Percentiles rank a stretch among this genome's conserved stretches.
These are phyloP conservation scores for Trametes punicea DNA, from an alignment of 768 basidiomycete species.

Conservation along the genomic window DNA sequence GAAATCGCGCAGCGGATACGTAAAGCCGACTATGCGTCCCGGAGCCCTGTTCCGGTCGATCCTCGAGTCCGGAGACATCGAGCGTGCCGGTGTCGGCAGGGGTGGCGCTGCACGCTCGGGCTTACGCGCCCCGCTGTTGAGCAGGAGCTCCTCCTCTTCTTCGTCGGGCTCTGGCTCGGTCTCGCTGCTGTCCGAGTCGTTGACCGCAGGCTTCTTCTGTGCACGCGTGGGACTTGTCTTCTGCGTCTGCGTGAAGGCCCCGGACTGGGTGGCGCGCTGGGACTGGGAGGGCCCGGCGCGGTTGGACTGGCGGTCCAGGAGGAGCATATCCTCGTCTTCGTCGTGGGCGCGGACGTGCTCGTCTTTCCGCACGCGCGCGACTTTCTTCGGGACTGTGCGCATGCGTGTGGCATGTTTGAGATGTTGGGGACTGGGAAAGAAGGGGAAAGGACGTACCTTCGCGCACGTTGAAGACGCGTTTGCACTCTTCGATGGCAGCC, in stretches of 20 bases:
- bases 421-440: background rate
- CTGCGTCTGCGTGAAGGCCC: constrained; percentile 28
- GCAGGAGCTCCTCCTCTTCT: constrained; percentile 35
- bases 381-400: constrained; percentile 60
- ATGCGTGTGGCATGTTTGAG: background rate
- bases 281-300: constrained; percentile 22
- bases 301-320: constrained; percentile 45
- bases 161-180: constrained; percentile 52
- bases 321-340: constrained; percentile 57
- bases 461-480: constrained; percentile 69
- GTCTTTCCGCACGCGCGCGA: constrained; percentile 53
- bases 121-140: constrained; percentile 16
- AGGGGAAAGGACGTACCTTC: constrained; percentile 46
- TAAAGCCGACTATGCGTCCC: constrained; percentile 73
- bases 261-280: constrained; percentile 16
- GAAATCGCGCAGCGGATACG: constrained; percentile 77
- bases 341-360: constrained; percentile 60
- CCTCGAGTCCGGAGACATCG: constrained; percentile 30
- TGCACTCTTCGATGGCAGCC: constrained; percentile 57
- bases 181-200: constrained; percentile 37
- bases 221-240: constrained; percentile 11
- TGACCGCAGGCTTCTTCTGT: constrained; percentile 10
- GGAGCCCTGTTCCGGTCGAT: constrained; percentile 54
- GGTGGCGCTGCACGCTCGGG: constrained; percentile 19
- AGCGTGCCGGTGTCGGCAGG: constrained; percentile 55